Base-by-base conservation (phyloP, 805 yeast species). In the Pichia cabralensis region DNA sequence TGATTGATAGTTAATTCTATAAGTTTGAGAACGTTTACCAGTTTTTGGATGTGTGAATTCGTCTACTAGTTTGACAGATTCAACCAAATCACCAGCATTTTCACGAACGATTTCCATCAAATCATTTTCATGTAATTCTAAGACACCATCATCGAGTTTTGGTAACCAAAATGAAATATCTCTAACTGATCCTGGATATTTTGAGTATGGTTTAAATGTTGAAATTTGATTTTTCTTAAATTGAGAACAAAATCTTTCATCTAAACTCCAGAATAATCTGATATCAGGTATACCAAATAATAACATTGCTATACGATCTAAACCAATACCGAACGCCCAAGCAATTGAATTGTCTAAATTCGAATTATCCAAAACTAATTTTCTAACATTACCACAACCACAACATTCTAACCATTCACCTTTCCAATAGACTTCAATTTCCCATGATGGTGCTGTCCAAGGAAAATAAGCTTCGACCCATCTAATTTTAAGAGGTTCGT, bases 371-470 rank as follows among this genome's bases (percentile, higher is more conserved):
- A 85, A 64, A 1, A 89, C 94, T 32, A 74, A 75, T 45, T 84
- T 80, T 45, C 75, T 76, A 7, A 86, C 95, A 24, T 89, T 68
- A 18, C 98, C 98, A 60, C 95, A 84, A 1, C 98, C 98, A 50
- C 95, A 84, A 54, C 95, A 77, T 61, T 92, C 98, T 23, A 92
- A 66, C 98, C 98, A 92, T 46, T 88, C 94, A 34, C 92, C 94
- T 53, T 86, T 83, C 96, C 97, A 92, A 88, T 94, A 86, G 5
- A 92, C 95, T 59, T 92, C 98, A 46, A 94, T 85, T 52, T 92
- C 96, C 94, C 95, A 92, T 28, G 95, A 82, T 4, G 98, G 98
- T 1, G 95, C 76, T 3, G 98, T 92, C 96, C 97, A 92, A 4
- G 98, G 98, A 63, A 92, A 92, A 50, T 77, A 84, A 0, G 92